Conservation (phyloP, 208 protist genomes). For the Trypanosomatidae sp. region DNA sequence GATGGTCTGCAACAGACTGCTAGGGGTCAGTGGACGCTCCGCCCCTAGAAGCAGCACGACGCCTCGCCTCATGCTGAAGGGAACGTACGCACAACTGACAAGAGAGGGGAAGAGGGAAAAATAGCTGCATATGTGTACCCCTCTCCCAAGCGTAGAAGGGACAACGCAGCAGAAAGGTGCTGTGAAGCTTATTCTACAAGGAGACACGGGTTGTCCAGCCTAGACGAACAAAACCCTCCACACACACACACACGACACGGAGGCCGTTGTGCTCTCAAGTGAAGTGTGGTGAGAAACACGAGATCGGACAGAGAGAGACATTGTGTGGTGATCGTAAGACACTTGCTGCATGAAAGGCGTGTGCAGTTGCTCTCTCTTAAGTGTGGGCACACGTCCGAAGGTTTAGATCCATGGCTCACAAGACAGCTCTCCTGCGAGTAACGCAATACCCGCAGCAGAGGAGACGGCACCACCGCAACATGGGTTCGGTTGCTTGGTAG, state of each 20-base stretch:
- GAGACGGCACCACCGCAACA: neutral
- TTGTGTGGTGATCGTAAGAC: neutral
- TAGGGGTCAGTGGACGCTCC: conserved; percentile 41
- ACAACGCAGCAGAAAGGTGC: neutral
- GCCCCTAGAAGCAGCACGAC: conserved; percentile 5
- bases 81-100: neutral
- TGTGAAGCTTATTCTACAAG: neutral
- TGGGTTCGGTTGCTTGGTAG: neutral
- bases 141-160: neutral
- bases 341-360: neutral
- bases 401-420: neutral
- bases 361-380: neutral
- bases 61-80: conserved; percentile 12
- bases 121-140: neutral
- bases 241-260: neutral
- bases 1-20: conserved; percentile 63
- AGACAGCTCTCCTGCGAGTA: neutral
- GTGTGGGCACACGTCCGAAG: neutral
- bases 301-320: neutral
- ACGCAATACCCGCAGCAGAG: neutral
- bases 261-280: neutral
- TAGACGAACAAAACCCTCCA: conserved; percentile 2
- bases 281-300: neutral
- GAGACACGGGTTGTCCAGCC: neutral
- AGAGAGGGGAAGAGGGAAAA: neutral